phyloP scores from a whole-genome alignment of 306 rosid genomes.

The Erythrophleum fordii region DNA sequence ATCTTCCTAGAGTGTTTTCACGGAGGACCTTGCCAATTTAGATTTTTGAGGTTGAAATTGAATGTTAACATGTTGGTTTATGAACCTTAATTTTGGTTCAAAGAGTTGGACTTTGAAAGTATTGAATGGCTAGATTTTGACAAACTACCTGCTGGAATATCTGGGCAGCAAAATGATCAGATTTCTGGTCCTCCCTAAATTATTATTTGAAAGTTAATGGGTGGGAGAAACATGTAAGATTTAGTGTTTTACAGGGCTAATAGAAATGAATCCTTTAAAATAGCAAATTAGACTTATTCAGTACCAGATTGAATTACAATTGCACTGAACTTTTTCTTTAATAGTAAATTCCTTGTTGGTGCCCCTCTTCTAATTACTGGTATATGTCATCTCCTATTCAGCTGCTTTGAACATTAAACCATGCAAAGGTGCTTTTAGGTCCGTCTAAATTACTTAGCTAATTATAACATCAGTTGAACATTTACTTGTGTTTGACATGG shows the following conservation, averaged over 20 bases:
- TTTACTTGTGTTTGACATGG: not conserved
- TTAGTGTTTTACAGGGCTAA: constrained; percentile 1
- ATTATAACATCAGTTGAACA: constrained; percentile 8
- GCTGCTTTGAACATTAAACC: not conserved
- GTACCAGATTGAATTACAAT: not conserved
- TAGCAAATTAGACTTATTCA: not conserved
- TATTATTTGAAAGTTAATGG: constrained; percentile 5
- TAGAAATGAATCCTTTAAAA: constrained; percentile 13
- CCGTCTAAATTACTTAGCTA: not conserved
- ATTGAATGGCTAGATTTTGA: not conserved
- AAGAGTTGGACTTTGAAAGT: not conserved
- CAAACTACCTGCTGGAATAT: not conserved
- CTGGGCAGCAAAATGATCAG: not conserved
- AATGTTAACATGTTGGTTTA: constrained; percentile 1
- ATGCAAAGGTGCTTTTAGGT: not conserved
- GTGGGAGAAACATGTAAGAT: constrained; percentile 10
- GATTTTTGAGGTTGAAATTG: not conserved
- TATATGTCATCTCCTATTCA: not conserved
- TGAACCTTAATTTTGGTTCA: constrained; percentile 7
- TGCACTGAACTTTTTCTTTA: not conserved
- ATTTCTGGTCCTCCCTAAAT: not conserved
- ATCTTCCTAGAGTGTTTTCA: not conserved
- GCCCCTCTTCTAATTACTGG: not conserved
- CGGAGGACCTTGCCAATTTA: not conserved
- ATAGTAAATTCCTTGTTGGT: not conserved